Evolutionary conservation across 208 protist genomes (phyloP).

Genomic region (Acanthamoeba royreba): DNA sequence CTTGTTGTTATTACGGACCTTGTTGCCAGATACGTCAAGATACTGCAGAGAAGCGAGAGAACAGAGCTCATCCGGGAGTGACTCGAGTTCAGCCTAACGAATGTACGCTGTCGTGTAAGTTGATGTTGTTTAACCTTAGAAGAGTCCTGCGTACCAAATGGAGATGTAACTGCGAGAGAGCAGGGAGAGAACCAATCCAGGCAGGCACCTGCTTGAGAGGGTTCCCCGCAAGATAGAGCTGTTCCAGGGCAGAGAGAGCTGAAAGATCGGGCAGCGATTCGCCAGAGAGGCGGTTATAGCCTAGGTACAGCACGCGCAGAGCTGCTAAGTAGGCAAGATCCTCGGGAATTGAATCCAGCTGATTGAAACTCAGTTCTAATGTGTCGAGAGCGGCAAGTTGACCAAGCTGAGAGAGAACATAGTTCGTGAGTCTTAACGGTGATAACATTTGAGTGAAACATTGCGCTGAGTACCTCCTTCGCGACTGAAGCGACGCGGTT

Average conservation of each 20-base stretch:
- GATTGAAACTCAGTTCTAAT: not conserved
- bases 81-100: not conserved
- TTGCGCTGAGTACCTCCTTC: too few relatives aligned
- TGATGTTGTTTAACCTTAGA: not conserved
- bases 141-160: not conserved
- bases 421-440: too few relatives aligned
- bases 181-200: not conserved
- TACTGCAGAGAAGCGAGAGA: not conserved
- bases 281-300: not conserved
- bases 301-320: not conserved
- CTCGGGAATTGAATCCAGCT: not conserved
- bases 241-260: not conserved
- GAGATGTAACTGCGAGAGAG: not conserved
- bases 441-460: too few relatives aligned
- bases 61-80: not conserved
- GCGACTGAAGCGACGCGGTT: not conserved
- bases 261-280: not conserved
- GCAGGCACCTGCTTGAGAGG: not conserved
- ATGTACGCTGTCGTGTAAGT: not conserved
- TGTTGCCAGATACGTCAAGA: not conserved
- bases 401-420: too few relatives aligned
- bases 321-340: not conserved
- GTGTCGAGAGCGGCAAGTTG: not conserved
- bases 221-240: conserved; percentile 28
- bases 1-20: not conserved